phyloP scores from a whole-genome alignment of 192 early-diverging fungal genomes.

The Entomortierella chlamydospora region DNA sequence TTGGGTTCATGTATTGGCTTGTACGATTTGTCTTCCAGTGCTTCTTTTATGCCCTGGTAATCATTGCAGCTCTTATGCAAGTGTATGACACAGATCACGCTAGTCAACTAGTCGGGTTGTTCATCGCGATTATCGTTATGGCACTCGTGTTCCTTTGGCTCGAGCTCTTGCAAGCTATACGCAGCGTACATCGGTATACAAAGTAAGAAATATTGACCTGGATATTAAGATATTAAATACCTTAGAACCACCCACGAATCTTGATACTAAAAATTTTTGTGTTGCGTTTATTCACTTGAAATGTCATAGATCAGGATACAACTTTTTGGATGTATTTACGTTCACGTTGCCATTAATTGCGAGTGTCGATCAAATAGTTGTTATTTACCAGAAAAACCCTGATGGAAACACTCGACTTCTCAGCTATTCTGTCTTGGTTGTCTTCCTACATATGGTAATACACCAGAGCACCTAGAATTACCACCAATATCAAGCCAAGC shows the following conservation, averaged over 20 bases:
- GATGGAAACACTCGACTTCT: not conserved
- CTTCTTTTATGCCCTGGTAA: slow-evolving; percentile 12
- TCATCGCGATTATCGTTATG: slow-evolving; percentile 23
- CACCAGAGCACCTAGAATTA: too few species aligned
- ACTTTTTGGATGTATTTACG: slow-evolving; percentile 8
- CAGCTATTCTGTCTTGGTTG: slow-evolving; percentile 2
- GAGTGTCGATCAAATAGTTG: slow-evolving; percentile 8
- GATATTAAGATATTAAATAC: not conserved
- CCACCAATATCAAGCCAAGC: too few species aligned
- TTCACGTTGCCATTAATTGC: slow-evolving; percentile 12
- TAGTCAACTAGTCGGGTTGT: slow-evolving; percentile 2
- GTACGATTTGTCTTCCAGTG: not conserved
- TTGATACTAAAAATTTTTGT: not conserved
- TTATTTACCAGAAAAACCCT: not conserved
- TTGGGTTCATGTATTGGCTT: slow-evolving; percentile 4
- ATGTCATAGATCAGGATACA: slow-evolving; percentile 17
- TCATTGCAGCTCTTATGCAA: slow-evolving; percentile 6
- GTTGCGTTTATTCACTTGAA: not conserved
- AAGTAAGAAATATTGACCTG: not conserved
- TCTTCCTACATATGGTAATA: slow-evolving; percentile 17
- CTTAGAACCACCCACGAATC: not conserved
- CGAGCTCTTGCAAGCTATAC: slow-evolving; percentile 13
- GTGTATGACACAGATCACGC: slow-evolving; percentile 1
- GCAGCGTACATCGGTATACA: slow-evolving; percentile 3
- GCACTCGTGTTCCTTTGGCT: slow-evolving; percentile 12